phyloP scores from a whole-genome alignment of 176 grass and related monocot species.

The Cocos nucifera region DNA sequence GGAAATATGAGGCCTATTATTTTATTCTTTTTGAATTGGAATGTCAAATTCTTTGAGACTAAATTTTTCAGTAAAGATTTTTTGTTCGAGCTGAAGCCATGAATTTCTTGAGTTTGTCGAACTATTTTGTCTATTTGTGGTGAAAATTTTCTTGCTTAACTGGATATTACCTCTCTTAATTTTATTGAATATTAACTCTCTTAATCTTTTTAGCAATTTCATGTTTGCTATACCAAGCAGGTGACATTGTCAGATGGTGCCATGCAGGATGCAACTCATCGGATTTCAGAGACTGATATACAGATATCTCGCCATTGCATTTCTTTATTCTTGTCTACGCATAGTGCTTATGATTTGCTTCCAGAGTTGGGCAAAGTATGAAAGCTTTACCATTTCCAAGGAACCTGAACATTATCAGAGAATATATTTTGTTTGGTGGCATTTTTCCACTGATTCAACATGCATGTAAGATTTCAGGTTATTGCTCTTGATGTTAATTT shows the following conservation, averaged over 20 bases:
- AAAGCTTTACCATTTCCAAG: constrained; percentile 2
- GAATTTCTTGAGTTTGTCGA: too few species aligned
- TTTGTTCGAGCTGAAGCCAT: too few species aligned
- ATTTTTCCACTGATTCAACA: constrained; percentile 5
- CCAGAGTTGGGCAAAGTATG: constrained; percentile 93
- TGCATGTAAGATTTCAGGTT: constrained; percentile 36
- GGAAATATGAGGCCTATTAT: too few species aligned
- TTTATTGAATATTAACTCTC: neutral
- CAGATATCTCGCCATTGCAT: constrained; percentile 50
- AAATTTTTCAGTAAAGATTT: too few species aligned
- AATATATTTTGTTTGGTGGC: constrained; percentile 8
- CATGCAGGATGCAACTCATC: constrained; percentile 30
- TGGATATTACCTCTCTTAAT: neutral
- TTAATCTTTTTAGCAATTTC: neutral
- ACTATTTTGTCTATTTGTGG: too few species aligned
- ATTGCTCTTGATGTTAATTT: constrained; percentile 95
- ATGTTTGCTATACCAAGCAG: constrained; percentile 25
- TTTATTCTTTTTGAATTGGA: too few species aligned
- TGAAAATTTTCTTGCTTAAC: too few species aligned
- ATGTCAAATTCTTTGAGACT: too few species aligned
- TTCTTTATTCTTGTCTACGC: constrained; percentile 55
- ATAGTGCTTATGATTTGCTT: constrained; percentile 81
- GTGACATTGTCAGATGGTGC: constrained; percentile 25
- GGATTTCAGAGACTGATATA: constrained; percentile 69
- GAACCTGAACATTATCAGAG: neutral